phyloP scores from a whole-genome alignment of 1,284 basidiomycete species.

The Pyrrhoderma lamaoense region DNA sequence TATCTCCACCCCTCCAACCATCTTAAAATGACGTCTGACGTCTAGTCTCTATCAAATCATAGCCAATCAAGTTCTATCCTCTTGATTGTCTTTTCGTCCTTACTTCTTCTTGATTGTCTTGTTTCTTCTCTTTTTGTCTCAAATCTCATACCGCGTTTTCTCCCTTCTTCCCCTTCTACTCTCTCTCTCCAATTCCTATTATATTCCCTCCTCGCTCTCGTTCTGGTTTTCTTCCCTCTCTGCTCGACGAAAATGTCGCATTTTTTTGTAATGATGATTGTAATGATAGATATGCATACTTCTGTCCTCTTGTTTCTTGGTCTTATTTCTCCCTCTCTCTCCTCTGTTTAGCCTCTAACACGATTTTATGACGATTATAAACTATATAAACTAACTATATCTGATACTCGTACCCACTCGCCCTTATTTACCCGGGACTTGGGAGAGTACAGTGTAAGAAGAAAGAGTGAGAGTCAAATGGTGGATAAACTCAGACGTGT shows the following conservation, averaged over 20 bases:
- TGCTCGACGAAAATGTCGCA: neutral
- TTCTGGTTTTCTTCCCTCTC: neutral
- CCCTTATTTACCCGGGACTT: no score
- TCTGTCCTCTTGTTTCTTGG: slow-evolving; percentile 3
- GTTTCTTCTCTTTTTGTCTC: slow-evolving; percentile 18
- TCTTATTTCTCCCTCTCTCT: neutral
- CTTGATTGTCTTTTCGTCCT: neutral
- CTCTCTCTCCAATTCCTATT: neutral
- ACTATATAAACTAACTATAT: no score
- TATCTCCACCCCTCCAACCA: neutral
- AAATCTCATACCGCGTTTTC: neutral
- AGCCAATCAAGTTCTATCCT: no score
- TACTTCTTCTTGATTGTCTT: neutral
- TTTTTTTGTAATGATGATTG: slow-evolving; percentile 12
- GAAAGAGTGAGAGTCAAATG: no score
- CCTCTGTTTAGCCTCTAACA: neutral
- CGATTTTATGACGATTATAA: no score
- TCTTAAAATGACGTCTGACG: neutral
- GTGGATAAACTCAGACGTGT: no score
- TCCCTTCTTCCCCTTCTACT: neutral
- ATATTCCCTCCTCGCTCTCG: neutral
- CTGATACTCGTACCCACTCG: no score
- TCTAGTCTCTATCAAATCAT: no score
- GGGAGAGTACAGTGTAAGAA: no score
- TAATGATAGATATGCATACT: slow-evolving; percentile 20